Conservation (phyloP, 768 basidiomycete genomes). For the Auriscalpium vulgare region DNA sequence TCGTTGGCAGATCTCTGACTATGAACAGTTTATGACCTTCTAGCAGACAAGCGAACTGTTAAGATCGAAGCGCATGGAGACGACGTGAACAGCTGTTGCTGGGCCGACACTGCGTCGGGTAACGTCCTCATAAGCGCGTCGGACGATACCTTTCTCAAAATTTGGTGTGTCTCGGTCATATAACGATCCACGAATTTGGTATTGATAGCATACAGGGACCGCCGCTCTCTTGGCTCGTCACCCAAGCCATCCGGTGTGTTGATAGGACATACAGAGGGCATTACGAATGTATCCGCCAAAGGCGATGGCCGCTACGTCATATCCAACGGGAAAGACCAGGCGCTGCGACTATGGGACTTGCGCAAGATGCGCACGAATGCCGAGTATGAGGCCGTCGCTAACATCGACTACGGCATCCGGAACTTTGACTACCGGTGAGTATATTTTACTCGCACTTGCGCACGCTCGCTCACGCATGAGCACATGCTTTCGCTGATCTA, state of each 20-base stretch:
- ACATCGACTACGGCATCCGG: conserved; percentile 44
- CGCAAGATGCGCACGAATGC: conserved; percentile 79
- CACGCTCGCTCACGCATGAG: not conserved
- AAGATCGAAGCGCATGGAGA: conserved; percentile 81
- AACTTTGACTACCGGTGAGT: conserved; percentile 81
- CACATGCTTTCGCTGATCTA: conserved; percentile 18
- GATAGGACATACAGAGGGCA: conserved; percentile 92
- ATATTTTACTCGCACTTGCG: not conserved
- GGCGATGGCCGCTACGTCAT: conserved; percentile 95
- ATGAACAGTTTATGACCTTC: conserved; percentile 77
- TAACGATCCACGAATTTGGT: not conserved
- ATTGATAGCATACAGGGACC: conserved; percentile 32
- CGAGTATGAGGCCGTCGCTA: conserved; percentile 52
- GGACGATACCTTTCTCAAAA: conserved; percentile 90
- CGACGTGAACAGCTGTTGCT: conserved; percentile 94
- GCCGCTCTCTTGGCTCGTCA: conserved; percentile 37
- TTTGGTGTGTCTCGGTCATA: conserved; percentile 57
- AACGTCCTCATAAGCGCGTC: conserved; percentile 94
- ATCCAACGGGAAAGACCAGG: conserved; percentile 95
- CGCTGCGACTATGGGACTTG: conserved; percentile 86
- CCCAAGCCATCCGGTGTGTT: conserved; percentile 86
- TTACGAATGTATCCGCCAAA: conserved; percentile 91
- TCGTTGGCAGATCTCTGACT: not conserved
- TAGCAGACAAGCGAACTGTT: conserved; percentile 70
- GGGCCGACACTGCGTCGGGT: conserved; percentile 88